Evolutionary conservation across 495 filamentous ascomycete species (phyloP).

Genomic region (Aspergillus sclerotioniger): DNA sequence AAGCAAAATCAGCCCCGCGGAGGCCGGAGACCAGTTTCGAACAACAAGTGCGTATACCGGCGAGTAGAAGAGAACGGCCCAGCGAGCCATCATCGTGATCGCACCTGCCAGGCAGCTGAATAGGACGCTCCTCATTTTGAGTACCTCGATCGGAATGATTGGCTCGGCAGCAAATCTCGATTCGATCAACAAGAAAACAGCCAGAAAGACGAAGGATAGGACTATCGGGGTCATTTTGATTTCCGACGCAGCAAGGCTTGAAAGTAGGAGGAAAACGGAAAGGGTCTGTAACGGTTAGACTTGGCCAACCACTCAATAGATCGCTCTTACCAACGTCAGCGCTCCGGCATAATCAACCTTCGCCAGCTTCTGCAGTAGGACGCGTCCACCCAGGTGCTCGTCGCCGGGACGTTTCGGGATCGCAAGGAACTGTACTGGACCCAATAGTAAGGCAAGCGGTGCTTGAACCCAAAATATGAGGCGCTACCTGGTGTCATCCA

Average conservation of each 20-base stretch:
- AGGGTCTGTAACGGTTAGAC: slow-evolving; percentile 35
- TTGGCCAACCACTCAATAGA: slow-evolving; percentile 7
- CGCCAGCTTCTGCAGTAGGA: slow-evolving; percentile 49
- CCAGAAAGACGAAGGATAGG: slow-evolving; percentile 51
- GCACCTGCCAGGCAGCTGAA: slow-evolving; percentile 67
- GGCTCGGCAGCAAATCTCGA: slow-evolving; percentile 54
- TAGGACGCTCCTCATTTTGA: slow-evolving; percentile 61
- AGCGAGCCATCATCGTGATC: slow-evolving; percentile 72
- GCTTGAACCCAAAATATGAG: slow-evolving; percentile 67
- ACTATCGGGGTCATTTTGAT: slow-evolving; percentile 58
- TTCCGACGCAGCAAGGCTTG: slow-evolving; percentile 57
- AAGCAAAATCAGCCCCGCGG: slow-evolving; percentile 68
- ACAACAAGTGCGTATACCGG: slow-evolving; percentile 74
- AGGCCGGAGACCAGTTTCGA: slow-evolving; percentile 59
- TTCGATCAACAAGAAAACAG: slow-evolving; percentile 62
- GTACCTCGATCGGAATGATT: slow-evolving; percentile 65
- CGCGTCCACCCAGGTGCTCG: slow-evolving; percentile 16
- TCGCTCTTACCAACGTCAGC: slow-evolving; percentile 52
- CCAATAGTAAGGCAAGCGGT: slow-evolving; percentile 54
- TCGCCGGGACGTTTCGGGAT: slow-evolving; percentile 48
- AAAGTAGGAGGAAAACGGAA: slow-evolving; percentile 63
- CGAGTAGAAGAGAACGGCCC: slow-evolving; percentile 73
- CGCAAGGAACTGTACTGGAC: slow-evolving; percentile 56
- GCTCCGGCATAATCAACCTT: slow-evolving; percentile 69
- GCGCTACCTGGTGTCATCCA: slow-evolving; percentile 42